A percentile compares a stretch with the other conserved stretches of the same genome.
Conservation (phyloP, 1,284 basidiomycete genomes). For the Malassezia restricta region DNA sequence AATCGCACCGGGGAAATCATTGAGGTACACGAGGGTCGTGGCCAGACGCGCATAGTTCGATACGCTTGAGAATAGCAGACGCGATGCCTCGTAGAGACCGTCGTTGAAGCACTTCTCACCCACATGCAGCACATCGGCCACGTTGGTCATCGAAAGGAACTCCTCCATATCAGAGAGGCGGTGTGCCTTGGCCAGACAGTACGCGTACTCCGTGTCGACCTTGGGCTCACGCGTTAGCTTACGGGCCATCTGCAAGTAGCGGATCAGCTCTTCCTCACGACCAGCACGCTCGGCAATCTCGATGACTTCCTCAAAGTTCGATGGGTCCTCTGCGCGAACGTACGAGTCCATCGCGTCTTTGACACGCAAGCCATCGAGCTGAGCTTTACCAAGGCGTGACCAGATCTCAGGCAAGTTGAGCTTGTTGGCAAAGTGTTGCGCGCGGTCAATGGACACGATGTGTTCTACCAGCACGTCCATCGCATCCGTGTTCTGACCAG, state of each 20-base stretch:
- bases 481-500: constrained; percentile 53
- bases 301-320: constrained; percentile 89
- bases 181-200: constrained; percentile 45
- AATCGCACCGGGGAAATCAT: constrained; percentile 93
- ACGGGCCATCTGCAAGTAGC: constrained; percentile 98
- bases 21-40: constrained; percentile 94
- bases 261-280: constrained; percentile 94
- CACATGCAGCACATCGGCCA: constrained; percentile 85
- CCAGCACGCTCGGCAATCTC: constrained; percentile 91
- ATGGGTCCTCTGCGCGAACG: constrained; percentile 93
- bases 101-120: constrained; percentile 99
- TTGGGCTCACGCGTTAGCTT: constrained; percentile 91
- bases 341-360: constrained; percentile 99
- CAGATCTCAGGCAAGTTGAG: constrained; percentile 93
- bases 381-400: constrained; percentile 95
- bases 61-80: constrained; percentile 87
- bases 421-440: constrained; percentile 89
- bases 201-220: constrained; percentile 69
- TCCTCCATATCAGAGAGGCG: constrained; percentile 68
- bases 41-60: constrained; percentile 97
- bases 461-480: constrained; percentile 98
- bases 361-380: constrained; percentile 92
- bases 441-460: constrained; percentile 93
- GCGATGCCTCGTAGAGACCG: constrained; percentile 91
- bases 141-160: constrained; percentile 96